These are phyloP conservation scores for Penicillium janthinellum DNA, from an alignment of 2,329 filamentous ascomycete genomes.

Conservation along the genomic window DNA sequence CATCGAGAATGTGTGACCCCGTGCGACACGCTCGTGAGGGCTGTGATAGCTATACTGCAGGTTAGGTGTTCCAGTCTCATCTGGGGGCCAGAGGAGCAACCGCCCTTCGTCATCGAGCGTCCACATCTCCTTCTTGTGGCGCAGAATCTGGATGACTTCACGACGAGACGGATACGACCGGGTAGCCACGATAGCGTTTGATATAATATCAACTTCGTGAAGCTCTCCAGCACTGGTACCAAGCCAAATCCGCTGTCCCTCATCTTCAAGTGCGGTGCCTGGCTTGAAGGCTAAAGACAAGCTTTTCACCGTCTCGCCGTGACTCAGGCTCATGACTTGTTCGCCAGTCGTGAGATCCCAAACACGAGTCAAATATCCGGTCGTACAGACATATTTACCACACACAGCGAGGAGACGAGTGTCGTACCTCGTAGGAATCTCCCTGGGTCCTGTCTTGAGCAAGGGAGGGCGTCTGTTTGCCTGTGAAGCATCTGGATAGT, in stretches of 20 bases:
- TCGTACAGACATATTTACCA: constrained; percentile 83
- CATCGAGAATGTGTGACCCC: constrained; percentile 84
- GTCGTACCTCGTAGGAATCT: constrained; percentile 84
- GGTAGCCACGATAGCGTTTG: constrained; percentile 68
- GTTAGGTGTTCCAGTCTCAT: constrained; percentile 71
- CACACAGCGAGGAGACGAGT: constrained; percentile 84
- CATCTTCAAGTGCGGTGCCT: constrained; percentile 71
- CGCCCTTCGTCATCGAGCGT: constrained; percentile 87
- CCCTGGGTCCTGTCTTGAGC: constrained; percentile 69
- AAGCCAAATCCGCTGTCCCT: constrained; percentile 83
- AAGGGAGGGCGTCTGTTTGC: constrained; percentile 81
- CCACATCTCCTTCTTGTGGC: constrained; percentile 89
- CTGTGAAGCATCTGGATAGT: constrained; percentile 82
- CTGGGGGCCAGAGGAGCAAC: constrained; percentile 82
- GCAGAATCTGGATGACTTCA: constrained; percentile 81
- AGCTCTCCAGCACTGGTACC: constrained; percentile 87
- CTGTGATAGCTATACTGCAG: constrained; percentile 73
- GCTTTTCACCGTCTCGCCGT: constrained; percentile 82
- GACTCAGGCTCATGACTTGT: constrained; percentile 74
- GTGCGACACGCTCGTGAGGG: constrained; percentile 68
- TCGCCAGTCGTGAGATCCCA: constrained; percentile 87
- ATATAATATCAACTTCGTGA: constrained; percentile 80
- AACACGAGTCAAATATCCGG: constrained; percentile 80
- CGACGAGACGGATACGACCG: constrained; percentile 75
- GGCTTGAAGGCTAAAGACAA: constrained; percentile 86